A percentile compares a stretch with the other conserved stretches of the same genome.
These are phyloP conservation scores for Fallopia convolvulus DNA, from an alignment of 148 eudicot genomes.

Conservation along the genomic window DNA sequence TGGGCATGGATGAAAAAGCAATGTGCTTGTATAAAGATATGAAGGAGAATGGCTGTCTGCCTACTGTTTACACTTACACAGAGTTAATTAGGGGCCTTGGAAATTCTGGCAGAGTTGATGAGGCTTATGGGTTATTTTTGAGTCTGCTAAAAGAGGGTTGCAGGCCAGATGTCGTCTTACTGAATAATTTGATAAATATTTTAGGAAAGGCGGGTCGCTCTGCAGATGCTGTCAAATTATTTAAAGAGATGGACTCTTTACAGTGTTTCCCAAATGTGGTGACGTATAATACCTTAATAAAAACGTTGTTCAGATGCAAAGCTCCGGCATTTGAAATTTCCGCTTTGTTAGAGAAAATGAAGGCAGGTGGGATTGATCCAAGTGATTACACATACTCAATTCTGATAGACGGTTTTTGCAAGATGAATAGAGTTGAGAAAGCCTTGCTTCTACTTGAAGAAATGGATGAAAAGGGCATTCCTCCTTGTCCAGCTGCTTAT, in stretches of 20 bases:
- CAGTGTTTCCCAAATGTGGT: slow-evolving; percentile 72
- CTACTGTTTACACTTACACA: slow-evolving; percentile 89
- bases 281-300: slow-evolving; percentile 81
- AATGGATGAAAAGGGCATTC: slow-evolving; percentile 96
- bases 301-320: slow-evolving; percentile 64
- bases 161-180: slow-evolving; percentile 80
- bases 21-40: slow-evolving; percentile 57
- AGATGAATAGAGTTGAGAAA: slow-evolving; percentile 70
- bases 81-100: slow-evolving; percentile 87
- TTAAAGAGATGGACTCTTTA: slow-evolving; percentile 62
- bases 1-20: slow-evolving; percentile 53
- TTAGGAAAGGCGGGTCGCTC: slow-evolving; percentile 68
- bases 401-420: slow-evolving; percentile 89
- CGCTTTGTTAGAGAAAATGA: slow-evolving; percentile 68
- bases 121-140: slow-evolving; percentile 58
- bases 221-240: slow-evolving; percentile 64
- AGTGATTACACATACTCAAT: slow-evolving; percentile 89
- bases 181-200: slow-evolving; percentile 74
- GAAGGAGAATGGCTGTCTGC: slow-evolving; percentile 61
- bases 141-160: slow-evolving; percentile 70
- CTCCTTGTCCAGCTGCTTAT: slow-evolving; percentile 94
- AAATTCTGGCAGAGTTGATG: slow-evolving; percentile 60
- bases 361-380: slow-evolving; percentile 49
- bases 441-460: slow-evolving; percentile 87
- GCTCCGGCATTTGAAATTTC: slow-evolving; percentile 50